phyloP scores from a whole-genome alignment of 768 basidiomycete species.

The Heimioporus sp. region DNA sequence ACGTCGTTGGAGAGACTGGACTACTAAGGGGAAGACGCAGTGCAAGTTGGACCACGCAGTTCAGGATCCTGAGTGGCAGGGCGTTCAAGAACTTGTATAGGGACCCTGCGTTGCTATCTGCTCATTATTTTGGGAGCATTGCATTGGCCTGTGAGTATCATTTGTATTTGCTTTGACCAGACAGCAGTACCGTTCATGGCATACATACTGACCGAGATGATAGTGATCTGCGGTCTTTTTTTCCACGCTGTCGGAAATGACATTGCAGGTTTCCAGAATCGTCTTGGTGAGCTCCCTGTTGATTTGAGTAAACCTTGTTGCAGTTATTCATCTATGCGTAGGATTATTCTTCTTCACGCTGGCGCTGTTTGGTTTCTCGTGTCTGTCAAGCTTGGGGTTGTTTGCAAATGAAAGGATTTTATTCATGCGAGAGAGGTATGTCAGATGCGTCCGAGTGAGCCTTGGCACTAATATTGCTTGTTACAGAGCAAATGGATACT shows the following conservation, averaged over 20 bases:
- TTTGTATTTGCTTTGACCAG: background rate
- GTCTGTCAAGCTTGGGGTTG: constrained; percentile 87
- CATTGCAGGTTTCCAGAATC: constrained; percentile 96
- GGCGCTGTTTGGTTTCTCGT: constrained; percentile 96
- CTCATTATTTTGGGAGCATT: constrained; percentile 88
- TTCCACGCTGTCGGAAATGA: constrained; percentile 89
- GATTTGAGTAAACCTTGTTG: background rate
- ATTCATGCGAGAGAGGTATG: constrained; percentile 96
- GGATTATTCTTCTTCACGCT: constrained; percentile 97
- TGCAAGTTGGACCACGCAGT: constrained; percentile 88
- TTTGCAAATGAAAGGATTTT: constrained; percentile 95
- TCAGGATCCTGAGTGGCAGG: constrained; percentile 88
- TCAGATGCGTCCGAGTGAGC: background rate
- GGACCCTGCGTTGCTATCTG: constrained; percentile 86
- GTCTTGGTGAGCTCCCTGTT: constrained; percentile 55
- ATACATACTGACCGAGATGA: background rate
- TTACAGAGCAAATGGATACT: constrained; percentile 91
- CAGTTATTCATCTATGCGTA: constrained; percentile 18
- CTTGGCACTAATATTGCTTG: background rate
- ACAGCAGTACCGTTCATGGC: background rate
- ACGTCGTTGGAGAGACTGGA: constrained; percentile 66
- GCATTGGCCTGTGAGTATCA: constrained; percentile 70
- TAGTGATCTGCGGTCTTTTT: constrained; percentile 91
- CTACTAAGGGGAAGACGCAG: constrained; percentile 71
- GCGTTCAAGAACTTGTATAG: constrained; percentile 99